Percentiles rank a stretch among this genome's conserved stretches.
phyloP scores from a whole-genome alignment of 371 early-diverging fungal genomes.

The Chytridium lagenaria region DNA sequence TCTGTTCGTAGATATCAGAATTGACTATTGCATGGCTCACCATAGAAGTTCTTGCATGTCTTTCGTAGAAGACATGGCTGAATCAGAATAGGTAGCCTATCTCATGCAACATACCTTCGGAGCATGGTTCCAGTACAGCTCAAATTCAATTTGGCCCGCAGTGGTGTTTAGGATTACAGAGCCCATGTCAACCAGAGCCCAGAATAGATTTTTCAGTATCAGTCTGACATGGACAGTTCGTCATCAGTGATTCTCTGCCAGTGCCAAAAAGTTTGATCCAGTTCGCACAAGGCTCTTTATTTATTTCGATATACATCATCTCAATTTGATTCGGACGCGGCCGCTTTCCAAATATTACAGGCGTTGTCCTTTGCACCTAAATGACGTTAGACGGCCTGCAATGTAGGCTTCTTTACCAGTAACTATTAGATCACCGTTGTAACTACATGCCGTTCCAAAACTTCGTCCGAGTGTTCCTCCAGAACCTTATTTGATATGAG shows the following conservation, averaged over 20 bases:
- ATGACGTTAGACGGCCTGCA: no score
- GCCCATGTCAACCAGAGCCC: no score
- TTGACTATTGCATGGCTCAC: conserved; percentile 13
- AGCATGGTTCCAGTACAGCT: conserved; percentile 59
- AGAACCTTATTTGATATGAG: conserved; percentile 21
- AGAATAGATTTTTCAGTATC: no score
- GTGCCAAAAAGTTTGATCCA: no score
- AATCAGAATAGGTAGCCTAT: no score
- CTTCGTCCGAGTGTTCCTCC: conserved; percentile 49
- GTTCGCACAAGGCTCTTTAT: no score
- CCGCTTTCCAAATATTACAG: conserved; percentile 46
- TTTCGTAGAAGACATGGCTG: conserved; percentile 10
- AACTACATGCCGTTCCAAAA: conserved; percentile 52
- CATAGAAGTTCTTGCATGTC: conserved; percentile 39
- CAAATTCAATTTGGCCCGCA: conserved; percentile 49
- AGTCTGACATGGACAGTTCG: no score
- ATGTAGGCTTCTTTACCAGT: no score
- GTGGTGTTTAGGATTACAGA: conserved; percentile 37
- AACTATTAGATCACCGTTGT: conserved; percentile 44
- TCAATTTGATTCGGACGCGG: no score
- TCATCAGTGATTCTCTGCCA: no score
- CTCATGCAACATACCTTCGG: conserved; percentile 43
- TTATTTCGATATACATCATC: no score
- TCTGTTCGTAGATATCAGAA: neutral
- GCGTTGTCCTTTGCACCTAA: conserved; percentile 53